A percentile compares a stretch with the other conserved stretches of the same genome.
Conservation (phyloP, 768 basidiomycete species). For the Albatrellus ellisii region DNA sequence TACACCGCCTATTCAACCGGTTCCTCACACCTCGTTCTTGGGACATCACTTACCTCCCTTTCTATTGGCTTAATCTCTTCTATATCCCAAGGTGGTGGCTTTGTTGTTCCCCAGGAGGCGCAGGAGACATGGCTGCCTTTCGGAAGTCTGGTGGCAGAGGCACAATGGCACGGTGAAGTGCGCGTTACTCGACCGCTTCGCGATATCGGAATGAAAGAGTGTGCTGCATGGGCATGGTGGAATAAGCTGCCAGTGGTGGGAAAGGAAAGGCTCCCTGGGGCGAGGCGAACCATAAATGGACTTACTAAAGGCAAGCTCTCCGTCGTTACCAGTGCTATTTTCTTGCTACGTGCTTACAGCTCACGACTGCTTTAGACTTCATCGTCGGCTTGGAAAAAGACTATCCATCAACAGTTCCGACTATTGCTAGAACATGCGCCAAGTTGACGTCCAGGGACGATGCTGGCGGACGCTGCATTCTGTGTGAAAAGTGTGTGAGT, state of each 20-base stretch:
- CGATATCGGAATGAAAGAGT: slow-evolving; percentile 71
- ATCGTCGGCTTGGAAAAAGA: slow-evolving; percentile 69
- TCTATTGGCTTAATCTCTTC: slow-evolving; percentile 64
- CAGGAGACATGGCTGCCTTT: slow-evolving; percentile 54
- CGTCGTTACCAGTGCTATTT: not conserved
- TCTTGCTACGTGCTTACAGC: not conserved
- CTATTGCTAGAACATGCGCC: slow-evolving; percentile 67
- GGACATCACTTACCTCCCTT: slow-evolving; percentile 67
- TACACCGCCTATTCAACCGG: slow-evolving; percentile 43
- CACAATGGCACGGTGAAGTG: slow-evolving; percentile 19
- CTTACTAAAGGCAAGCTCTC: slow-evolving; percentile 49
- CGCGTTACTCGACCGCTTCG: slow-evolving; percentile 53
- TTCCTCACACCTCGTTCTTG: slow-evolving; percentile 70
- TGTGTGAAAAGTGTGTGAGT: slow-evolving; percentile 47
- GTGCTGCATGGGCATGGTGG: slow-evolving; percentile 72
- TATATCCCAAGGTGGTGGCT: slow-evolving; percentile 68
- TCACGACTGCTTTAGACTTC: slow-evolving; percentile 37
- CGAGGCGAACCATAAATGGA: slow-evolving; percentile 45
- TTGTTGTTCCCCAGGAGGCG: slow-evolving; percentile 50
- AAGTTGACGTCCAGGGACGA: slow-evolving; percentile 60
- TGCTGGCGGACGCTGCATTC: slow-evolving; percentile 33
- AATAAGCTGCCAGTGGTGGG: slow-evolving; percentile 38
- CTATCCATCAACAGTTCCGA: slow-evolving; percentile 79
- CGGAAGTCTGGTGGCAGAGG: slow-evolving; percentile 7
- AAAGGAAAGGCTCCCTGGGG: slow-evolving; percentile 29